Percentiles rank a stretch among this genome's conserved stretches.
These are phyloP conservation scores for Plectranthus barbatus DNA, from an alignment of 257 asterid genomes.

Conservation along the genomic window DNA sequence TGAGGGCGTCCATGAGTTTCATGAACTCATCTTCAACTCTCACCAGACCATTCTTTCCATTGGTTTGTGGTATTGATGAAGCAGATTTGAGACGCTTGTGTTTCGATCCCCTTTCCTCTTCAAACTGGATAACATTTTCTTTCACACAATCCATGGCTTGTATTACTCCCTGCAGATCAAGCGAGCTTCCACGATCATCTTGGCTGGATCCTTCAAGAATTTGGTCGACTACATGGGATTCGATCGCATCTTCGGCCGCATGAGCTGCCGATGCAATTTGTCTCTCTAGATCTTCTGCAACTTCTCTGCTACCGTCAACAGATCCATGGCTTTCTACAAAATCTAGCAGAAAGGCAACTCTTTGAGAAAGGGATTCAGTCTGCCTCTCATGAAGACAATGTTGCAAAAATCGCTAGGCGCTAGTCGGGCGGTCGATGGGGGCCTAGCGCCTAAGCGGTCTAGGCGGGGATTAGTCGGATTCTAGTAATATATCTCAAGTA, in stretches of 20 bases:
- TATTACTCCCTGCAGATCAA: neutral
- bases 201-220: neutral
- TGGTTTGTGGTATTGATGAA: neutral
- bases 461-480: too few relatives aligned
- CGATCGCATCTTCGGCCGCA: too few relatives aligned
- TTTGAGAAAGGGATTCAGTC: neutral
- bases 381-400: neutral
- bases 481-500: too few relatives aligned
- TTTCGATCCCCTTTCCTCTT: neutral
- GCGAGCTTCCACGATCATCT: neutral
- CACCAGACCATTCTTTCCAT: neutral
- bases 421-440: too few relatives aligned
- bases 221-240: neutral
- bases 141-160: neutral
- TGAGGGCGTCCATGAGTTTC: constrained; percentile 3
- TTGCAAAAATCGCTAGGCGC: too few relatives aligned
- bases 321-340: neutral
- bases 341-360: neutral
- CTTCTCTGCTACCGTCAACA: neutral
- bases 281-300: neutral
- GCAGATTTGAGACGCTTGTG: neutral
- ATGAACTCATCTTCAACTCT: constrained; percentile 1
- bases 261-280: neutral
- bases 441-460: too few relatives aligned
- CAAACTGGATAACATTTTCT: neutral